Evolutionary conservation across 2,329 filamentous ascomycete species (phyloP).

Genomic region (Verticillium tricorpus): DNA sequence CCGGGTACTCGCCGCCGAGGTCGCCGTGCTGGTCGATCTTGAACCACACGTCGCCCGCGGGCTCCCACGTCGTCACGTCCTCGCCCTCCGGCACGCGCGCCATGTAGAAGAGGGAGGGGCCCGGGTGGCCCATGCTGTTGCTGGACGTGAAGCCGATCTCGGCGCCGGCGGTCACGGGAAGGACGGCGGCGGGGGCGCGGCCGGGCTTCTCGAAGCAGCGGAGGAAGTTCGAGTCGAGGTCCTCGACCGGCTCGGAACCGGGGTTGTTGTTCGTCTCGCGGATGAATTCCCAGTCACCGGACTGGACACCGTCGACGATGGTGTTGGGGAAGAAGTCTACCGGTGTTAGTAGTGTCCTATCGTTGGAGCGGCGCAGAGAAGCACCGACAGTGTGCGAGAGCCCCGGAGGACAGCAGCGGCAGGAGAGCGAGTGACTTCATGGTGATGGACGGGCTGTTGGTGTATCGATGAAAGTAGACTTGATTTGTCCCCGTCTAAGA

Average conservation of each 20-base stretch:
- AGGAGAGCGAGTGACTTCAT: not conserved
- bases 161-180: conserved; percentile 1
- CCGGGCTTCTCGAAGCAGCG: conserved; percentile 23
- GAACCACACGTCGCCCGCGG: conserved; percentile 27
- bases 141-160: conserved; percentile 26
- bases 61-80: conserved; percentile 25
- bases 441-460: not conserved
- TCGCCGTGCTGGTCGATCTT: conserved; percentile 14
- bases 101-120: conserved; percentile 28
- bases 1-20: not conserved
- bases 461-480: not conserved
- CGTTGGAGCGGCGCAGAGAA: not conserved
- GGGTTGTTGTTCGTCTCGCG: conserved; percentile 28
- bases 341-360: not conserved
- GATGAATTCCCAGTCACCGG: conserved; percentile 23
- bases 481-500: too few relatives aligned
- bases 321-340: conserved; percentile 10
- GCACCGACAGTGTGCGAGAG: not conserved
- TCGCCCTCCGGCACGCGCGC: conserved; percentile 21
- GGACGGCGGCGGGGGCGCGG: conserved; percentile 15
- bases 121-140: conserved; percentile 30
- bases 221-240: conserved; percentile 23
- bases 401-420: not conserved
- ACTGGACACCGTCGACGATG: conserved; percentile 7
- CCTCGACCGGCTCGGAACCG: conserved; percentile 20